A percentile compares a stretch with the other conserved stretches of the same genome.
These are phyloP conservation scores for Aspergillus homomorphus DNA, from an alignment of 495 filamentous ascomycete genomes.

Conservation along the genomic window DNA sequence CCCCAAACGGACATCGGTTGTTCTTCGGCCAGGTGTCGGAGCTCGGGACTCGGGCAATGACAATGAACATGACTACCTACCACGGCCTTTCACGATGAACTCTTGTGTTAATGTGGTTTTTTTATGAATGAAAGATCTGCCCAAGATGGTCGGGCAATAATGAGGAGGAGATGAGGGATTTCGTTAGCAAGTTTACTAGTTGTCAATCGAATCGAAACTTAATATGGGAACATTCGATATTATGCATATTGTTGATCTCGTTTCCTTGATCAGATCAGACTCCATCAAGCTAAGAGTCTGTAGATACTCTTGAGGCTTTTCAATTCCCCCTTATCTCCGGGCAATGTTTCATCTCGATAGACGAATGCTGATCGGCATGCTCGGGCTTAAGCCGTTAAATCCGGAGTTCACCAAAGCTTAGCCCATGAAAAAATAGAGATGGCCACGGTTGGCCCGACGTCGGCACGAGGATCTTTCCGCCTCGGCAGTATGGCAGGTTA, in stretches of 20 bases:
- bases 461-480: background rate
- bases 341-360: background rate
- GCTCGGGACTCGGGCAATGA: background rate
- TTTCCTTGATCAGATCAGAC: background rate
- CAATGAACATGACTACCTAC: conserved; percentile 13
- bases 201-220: background rate
- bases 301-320: background rate
- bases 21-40: conserved; percentile 16
- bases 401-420: conserved; percentile 2
- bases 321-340: background rate
- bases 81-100: conserved; percentile 12
- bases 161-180: conserved; percentile 12
- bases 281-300: no score
- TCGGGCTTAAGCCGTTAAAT: background rate
- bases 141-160: conserved; percentile 14
- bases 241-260: background rate
- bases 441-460: background rate
- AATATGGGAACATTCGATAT: background rate
- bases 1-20: conserved; percentile 18
- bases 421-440: background rate
- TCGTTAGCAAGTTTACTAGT: background rate
- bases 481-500: background rate
- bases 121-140: conserved; percentile 19
- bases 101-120: conserved; percentile 8
- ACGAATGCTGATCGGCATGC: background rate